Conservation (phyloP, 305 asterid species). For the Lippia alba region DNA sequence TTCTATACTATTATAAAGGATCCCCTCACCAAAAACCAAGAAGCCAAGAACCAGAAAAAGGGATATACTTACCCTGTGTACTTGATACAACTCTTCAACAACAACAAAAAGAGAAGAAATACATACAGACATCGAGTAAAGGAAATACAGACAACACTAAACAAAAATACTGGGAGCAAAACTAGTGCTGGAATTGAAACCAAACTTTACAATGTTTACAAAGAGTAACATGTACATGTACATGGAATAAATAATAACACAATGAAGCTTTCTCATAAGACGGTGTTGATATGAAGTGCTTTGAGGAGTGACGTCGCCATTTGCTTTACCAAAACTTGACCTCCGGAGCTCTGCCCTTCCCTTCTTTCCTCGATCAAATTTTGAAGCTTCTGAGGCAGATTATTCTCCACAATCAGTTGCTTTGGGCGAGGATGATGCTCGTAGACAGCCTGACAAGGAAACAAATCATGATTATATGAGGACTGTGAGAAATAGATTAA, state of each 20-base stretch:
- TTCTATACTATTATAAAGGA: too few relatives aligned
- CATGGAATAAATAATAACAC: not conserved
- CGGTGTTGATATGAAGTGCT: conserved; percentile 97
- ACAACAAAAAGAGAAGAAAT: too few relatives aligned
- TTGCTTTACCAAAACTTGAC: conserved; percentile 98
- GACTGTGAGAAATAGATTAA: not conserved
- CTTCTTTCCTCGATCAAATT: conserved; percentile 95
- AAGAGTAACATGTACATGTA: conserved; percentile 12
- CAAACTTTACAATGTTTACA: conserved; percentile 30
- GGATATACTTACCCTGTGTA: too few relatives aligned
- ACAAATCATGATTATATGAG: conserved; percentile 5
- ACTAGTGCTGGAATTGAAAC: too few relatives aligned
- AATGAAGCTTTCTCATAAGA: conserved; percentile 49
- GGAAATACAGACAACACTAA: too few relatives aligned
- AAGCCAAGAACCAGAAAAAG: too few relatives aligned
- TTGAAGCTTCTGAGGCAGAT: conserved; percentile 91
- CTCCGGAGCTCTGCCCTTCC: conserved; percentile 97
- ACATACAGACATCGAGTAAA: too few relatives aligned
- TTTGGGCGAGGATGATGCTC: conserved; percentile 99
- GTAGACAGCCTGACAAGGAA: conserved; percentile 76
- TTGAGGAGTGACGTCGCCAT: conserved; percentile 99
- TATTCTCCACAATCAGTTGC: conserved; percentile 94
- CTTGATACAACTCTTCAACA: too few relatives aligned
- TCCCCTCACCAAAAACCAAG: too few relatives aligned
- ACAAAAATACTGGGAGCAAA: too few relatives aligned